Evolutionary conservation across 306 rosid species (phyloP).

Genomic region (Prunus campanulata): DNA sequence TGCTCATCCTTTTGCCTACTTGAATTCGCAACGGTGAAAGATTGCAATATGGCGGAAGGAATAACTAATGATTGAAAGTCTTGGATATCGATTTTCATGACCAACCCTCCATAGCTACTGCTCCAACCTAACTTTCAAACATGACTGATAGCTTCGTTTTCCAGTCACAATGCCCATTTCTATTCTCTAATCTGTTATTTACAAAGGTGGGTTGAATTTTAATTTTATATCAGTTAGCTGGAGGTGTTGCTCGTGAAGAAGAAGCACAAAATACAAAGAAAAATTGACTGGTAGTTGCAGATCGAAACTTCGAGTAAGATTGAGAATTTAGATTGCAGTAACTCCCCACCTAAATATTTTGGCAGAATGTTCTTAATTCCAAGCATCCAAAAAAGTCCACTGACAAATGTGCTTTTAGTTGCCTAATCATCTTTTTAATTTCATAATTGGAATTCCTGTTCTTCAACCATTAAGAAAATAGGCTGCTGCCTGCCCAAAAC

Average conservation of each 20-base stretch:
- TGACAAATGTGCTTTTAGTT: no score
- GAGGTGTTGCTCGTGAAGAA: not conserved
- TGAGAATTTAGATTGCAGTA: not conserved
- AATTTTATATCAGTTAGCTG: not conserved
- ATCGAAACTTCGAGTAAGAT: not conserved
- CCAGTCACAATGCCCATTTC: not conserved
- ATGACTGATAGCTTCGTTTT: not conserved
- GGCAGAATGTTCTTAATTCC: not conserved
- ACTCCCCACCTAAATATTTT: not conserved
- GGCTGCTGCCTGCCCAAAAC: not conserved
- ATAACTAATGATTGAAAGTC: conserved; percentile 5
- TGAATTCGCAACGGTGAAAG: conserved; percentile 2
- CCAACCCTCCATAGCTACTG: conserved; percentile 26
- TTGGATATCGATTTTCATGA: not conserved
- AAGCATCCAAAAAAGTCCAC: not conserved
- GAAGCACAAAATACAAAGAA: not conserved
- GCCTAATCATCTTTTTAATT: not conserved
- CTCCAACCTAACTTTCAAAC: conserved; percentile 54
- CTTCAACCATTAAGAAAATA: not conserved
- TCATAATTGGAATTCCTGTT: not conserved
- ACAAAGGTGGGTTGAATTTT: not conserved
- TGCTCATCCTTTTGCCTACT: not conserved
- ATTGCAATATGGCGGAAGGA: not conserved
- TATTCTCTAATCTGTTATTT: not conserved
- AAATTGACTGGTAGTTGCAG: conserved; percentile 33